Base-by-base conservation (phyloP, 345 rosid genomes). In the Noccaea caerulescens region DNA sequence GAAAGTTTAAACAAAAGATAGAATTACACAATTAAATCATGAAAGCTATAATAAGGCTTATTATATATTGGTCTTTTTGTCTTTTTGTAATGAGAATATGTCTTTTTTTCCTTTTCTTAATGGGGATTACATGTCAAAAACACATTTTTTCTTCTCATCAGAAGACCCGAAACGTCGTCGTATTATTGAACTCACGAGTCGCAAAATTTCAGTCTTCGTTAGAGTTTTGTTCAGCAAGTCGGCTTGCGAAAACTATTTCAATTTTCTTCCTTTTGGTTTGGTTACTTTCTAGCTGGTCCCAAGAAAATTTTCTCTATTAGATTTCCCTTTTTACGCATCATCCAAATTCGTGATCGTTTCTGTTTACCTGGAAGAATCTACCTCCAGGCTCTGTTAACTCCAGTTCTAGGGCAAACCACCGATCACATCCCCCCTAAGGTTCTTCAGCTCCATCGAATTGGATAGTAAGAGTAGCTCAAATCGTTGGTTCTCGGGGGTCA, bases 351-450 rank as follows among this genome's bases (percentile, higher is more conserved):
- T 69, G 12, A 57, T 72, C 64, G 2, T 54, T 0, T 27, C 30
- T 18, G 8, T 33, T 42, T 5, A n/a, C 34, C 20, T 8, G 9
- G 32, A 62, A 44, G 25, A n/a, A 53, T 37, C 63, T 3, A 32
- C 55, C 34, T 49, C 33, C 16, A 55, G 47, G 3, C 56, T 69
- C 58, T 38, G 32, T 53, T 44, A 46, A 18, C 49, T 50, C 60
- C 65, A 39, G 71, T 65, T 58, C 69, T 63, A 55, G 71, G 75
- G 55, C 20, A 6, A 69, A 60, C 41, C 68, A 3, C 57, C 73
- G 74, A 61, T 68, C 69, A 73, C 44, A 63, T 27, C 50, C 44
- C 44, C 66, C 30, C 30, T 3, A 27, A 56, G 59, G 14, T n/a
- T 70, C 33, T 62, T 60, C 5, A 18, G n/a, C 67, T 68, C 53